A percentile compares a stretch with the other conserved stretches of the same genome.
These are phyloP conservation scores for Xylariaceae sp. DNA, from an alignment of 2,329 filamentous ascomycete species.

Conservation along the genomic window DNA sequence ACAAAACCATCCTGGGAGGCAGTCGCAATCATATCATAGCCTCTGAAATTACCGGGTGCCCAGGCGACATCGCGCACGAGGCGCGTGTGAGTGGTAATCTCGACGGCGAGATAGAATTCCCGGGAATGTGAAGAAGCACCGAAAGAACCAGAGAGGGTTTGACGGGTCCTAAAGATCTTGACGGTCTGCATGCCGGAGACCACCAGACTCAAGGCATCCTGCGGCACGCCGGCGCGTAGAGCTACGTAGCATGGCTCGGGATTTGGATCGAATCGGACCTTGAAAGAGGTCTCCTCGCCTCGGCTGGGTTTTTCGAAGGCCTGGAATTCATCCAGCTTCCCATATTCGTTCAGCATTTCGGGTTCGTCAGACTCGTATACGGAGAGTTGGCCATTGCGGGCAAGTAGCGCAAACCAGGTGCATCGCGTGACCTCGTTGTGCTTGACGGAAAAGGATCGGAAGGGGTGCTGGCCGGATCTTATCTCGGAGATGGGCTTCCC, in stretches of 20 bases:
- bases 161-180: conserved; percentile 73
- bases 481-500: conserved; percentile 53
- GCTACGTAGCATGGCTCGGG: conserved; percentile 74
- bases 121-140: conserved; percentile 57
- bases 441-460: conserved; percentile 81
- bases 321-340: conserved; percentile 68
- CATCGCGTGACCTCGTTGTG: conserved; percentile 73
- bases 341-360: conserved; percentile 74
- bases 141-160: conserved; percentile 49
- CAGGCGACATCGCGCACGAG: conserved; percentile 86
- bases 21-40: conserved; percentile 85
- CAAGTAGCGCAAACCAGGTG: conserved; percentile 80
- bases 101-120: conserved; percentile 80
- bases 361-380: conserved; percentile 83
- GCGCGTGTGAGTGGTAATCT: conserved; percentile 67
- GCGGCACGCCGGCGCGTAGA: conserved; percentile 73
- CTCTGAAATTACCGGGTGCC: conserved; percentile 86
- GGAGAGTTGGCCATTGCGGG: conserved; percentile 73
- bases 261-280: conserved; percentile 84
- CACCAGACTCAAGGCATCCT: conserved; percentile 73
- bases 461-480: conserved; percentile 59
- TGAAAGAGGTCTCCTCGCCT: conserved; percentile 83
- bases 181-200: conserved; percentile 83
- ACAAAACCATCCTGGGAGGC: conserved; percentile 90
- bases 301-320: conserved; percentile 67